Evolutionary conservation across 257 asterid species (phyloP), one percentile per base, ranked within the genome.

Genomic region (Verbascum thapsus): DNA sequence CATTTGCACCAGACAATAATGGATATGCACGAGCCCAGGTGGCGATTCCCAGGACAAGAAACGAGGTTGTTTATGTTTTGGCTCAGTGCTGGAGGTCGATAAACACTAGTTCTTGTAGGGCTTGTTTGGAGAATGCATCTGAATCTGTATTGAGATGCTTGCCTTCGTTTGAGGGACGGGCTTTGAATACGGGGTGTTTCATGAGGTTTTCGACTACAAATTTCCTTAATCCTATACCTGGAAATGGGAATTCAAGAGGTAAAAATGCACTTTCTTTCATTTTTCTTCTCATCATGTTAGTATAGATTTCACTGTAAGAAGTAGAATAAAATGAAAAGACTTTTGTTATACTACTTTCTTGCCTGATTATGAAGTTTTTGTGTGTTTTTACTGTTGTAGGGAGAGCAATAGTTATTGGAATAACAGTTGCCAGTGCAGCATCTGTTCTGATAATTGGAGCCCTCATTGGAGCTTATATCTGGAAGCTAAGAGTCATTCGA

Each of bases 71-170:
- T 52, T 79, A 85, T 41, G 88, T 81, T 30, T 72, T 85, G 55
- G 88, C 91, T 0, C 39, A 83, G 60, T 88, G 96, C 57, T 88
- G 96, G 96, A 79, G 62, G 80, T 57, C 88, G 0, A 61, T 88
- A 48, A 71, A 54, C 10, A 66, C 70, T 5, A 67, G 40, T 2
- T 65, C 77, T 43, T 87, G 96, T 17, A 61, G 73, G 40, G 82
- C 84, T 6, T 88, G 96, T 73, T 56, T 85, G 70, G 81, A 59
- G 63, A 83, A 72, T 13, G 96, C 96, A 0, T 64, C 85, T 23
- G 64, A 56, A 0, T 73, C 85, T 6, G 47, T 83, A 19, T 39
- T 40, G 26, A 61, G 84, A 4, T 88, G 96, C 74, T 69, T 85
- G 68, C 96, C 96, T 23, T 53, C 75, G 60, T 79, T 88, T 0